Evolutionary conservation across 169 alveolate species (phyloP).

Genomic region (Cryptosporidium sp.): DNA sequence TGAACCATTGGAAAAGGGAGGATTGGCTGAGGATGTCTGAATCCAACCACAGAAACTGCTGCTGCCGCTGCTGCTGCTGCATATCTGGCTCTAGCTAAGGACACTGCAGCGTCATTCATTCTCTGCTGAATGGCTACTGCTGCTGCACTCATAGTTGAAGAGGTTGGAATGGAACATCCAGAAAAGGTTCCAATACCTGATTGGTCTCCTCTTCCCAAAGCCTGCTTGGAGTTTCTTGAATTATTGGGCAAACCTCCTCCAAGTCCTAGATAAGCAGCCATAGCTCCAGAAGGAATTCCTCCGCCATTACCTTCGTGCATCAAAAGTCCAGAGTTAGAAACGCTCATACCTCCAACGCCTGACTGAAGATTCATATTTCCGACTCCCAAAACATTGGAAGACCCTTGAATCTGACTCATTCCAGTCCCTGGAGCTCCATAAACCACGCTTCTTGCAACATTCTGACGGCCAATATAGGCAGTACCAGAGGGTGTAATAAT

Average conservation of each 20-base stretch:
- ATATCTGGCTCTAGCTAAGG: slow-evolving; percentile 72
- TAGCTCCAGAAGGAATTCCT: not conserved
- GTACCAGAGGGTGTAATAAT: slow-evolving; percentile 73
- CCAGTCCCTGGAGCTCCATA: slow-evolving; percentile 6
- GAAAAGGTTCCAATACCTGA: slow-evolving; percentile 19
- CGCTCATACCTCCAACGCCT: not conserved
- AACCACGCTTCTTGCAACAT: slow-evolving; percentile 66
- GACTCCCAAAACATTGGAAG: not conserved
- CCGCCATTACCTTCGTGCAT: not conserved
- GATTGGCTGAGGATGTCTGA: slow-evolving; percentile 70
- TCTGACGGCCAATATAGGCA: slow-evolving; percentile 73
- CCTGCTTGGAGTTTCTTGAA: slow-evolving; percentile 10
- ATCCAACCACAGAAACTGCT: slow-evolving; percentile 59
- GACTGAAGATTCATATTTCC: not conserved
- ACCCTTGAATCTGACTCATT: slow-evolving; percentile 12
- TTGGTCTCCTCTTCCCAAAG: not conserved
- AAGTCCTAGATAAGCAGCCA: not conserved
- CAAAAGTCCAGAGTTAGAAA: not conserved
- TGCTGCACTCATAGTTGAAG: slow-evolving; percentile 66
- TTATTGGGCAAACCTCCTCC: not conserved
- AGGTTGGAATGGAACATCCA: slow-evolving; percentile 42
- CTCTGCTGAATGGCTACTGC: slow-evolving; percentile 71
- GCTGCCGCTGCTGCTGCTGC: slow-evolving; percentile 75
- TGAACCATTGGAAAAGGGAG: slow-evolving; percentile 46
- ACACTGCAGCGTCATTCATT: slow-evolving; percentile 70